phyloP scores from a whole-genome alignment of 129 eudicot genomes.

The Oenanthe sinensis region DNA sequence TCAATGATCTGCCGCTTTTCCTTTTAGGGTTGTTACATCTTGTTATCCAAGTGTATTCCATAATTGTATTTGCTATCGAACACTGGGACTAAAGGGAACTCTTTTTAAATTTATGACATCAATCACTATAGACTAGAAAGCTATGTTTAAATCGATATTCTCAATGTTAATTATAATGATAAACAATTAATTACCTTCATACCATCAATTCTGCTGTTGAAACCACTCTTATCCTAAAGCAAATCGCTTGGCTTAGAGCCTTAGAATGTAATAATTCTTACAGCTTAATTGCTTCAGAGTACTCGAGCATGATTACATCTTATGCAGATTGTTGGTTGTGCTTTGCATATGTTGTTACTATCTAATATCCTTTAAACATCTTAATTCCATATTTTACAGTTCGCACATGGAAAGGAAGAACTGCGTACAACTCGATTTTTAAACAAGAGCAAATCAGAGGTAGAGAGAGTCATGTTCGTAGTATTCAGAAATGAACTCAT shows the following conservation, averaged over 20 bases:
- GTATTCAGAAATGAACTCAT: neutral
- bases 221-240: neutral
- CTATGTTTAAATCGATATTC: neutral
- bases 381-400: slow-evolving; percentile 18
- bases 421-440: slow-evolving; percentile 21
- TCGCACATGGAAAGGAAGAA: slow-evolving; percentile 38
- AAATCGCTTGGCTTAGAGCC: neutral
- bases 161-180: neutral
- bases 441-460: slow-evolving; percentile 31
- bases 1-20: neutral
- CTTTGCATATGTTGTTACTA: neutral
- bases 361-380: neutral
- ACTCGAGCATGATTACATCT: neutral
- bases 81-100: neutral
- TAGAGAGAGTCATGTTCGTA: slow-evolving; percentile 3
- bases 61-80: neutral
- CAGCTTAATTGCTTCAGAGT: neutral
- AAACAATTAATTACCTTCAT: neutral
- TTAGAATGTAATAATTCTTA: neutral
- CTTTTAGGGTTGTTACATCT: neutral
- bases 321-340: neutral
- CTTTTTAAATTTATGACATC: neutral
- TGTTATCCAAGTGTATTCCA: neutral
- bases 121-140: neutral
- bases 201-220: neutral